Percentiles rank a stretch among this genome's conserved stretches.
These are phyloP conservation scores for Pythium plurisporium DNA, from an alignment of 352 stramenopile species.

Conservation along the genomic window DNA sequence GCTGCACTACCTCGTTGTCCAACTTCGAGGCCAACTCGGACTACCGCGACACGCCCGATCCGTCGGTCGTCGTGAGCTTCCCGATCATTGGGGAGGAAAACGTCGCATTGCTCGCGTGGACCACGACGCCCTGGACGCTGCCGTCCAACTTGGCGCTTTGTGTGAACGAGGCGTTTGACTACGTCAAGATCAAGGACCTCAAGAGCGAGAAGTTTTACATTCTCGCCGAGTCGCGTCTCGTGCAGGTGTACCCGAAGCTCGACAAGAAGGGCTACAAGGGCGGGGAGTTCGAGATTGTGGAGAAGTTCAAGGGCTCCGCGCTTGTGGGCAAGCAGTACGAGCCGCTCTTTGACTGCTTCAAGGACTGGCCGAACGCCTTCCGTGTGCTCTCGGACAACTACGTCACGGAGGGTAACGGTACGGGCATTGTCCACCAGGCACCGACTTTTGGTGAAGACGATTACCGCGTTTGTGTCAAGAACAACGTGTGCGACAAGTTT, in stretches of 20 bases:
- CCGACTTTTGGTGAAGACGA: constrained; percentile 99
- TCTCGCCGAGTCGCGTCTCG: constrained; percentile 90
- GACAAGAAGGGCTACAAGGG: constrained; percentile 96
- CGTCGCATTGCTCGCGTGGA: constrained; percentile 95
- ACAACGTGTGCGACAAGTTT: constrained; percentile 95
- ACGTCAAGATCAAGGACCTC: constrained; percentile 97
- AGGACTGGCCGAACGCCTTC: constrained; percentile 89
- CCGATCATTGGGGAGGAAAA: constrained; percentile 86
- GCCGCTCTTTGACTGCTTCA: constrained; percentile 97
- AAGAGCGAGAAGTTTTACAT: constrained; percentile 92
- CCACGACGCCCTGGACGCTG: constrained; percentile 99
- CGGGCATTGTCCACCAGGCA: constrained; percentile 98
- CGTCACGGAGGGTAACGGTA: constrained; percentile 96
- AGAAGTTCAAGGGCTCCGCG: constrained; percentile 88
- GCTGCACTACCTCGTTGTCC: constrained; percentile 96
- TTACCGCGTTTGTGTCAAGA: constrained; percentile 97
- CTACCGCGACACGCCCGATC: constrained; percentile 98
- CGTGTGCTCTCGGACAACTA: constrained; percentile 97
- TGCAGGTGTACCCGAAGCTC: constrained; percentile 97
- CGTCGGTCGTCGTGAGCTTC: constrained; percentile 97
- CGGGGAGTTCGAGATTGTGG: constrained; percentile 90
- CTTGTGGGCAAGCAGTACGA: constrained; percentile 96
- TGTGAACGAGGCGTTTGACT: constrained; percentile 95
- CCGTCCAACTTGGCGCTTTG: constrained; percentile 98
- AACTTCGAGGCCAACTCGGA: constrained; percentile 99